Base-by-base conservation (phyloP, 345 rosid species). In the Euphorbia pulcherrima region DNA sequence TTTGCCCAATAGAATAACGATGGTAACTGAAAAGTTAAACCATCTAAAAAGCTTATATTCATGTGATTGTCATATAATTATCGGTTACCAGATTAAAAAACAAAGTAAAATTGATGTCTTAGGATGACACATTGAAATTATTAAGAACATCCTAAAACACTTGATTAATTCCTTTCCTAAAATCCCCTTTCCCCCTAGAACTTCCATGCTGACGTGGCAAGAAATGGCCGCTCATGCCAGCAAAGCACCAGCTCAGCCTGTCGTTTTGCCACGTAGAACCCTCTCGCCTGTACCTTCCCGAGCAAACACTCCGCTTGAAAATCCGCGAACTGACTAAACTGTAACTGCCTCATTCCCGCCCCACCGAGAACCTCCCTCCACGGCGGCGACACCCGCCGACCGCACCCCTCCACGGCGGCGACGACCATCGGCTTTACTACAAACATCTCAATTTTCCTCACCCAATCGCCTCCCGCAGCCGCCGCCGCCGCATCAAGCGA, bases 181-280 rank as follows among this genome's bases (percentile, higher is more conserved):
- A 24, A 40, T 18, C 29, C 28, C 11, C 14, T 44, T 68, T 27
- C 47, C 47, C 30, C 23, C 78, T 78, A 83, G 72, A 76, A 90
- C 81, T 79, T 81, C 99, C 99, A 95, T 5, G 88, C 91, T 65
- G 99, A 95, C 75, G 89, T 95, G 88, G 97, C 84, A 44, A 88
- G 84, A 0, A 92, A 78, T 28, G 90, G 85, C 51, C 90, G 79
- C 17, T 91, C 89, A 2, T 79, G 92, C 97, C 99, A 92, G 78
- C 90, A 95, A 71, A 95, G 92, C 83, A 92, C 86, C 83, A 95
- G 75, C 75, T 95, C 98, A 30, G 87, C 85, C 20, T 87, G 89
- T 6, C 87, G 87, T 83, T 83, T 95, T 0, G 85, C 98, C 85
- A 90, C 98, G 80, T 82, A 83, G 91, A 95, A 95, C 8, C 98